Evolutionary conservation across 164 flowering plant species (phyloP).

Genomic region (Stephania cephalantha): DNA sequence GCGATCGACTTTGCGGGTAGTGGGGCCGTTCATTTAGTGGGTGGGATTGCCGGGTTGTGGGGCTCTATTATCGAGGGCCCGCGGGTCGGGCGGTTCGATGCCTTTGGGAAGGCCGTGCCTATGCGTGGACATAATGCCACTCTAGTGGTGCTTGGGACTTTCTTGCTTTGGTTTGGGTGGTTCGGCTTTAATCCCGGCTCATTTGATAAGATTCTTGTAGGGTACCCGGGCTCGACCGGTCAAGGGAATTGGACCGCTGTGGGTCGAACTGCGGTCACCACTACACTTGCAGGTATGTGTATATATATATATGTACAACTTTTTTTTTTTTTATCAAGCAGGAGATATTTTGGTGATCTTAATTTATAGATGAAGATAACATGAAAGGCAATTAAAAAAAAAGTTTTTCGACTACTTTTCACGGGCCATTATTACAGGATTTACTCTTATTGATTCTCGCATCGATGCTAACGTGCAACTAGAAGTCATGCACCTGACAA

Average conservation of each 20-base stretch:
- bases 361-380: no score
- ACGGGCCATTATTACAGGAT: no score
- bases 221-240: slow-evolving; percentile 26
- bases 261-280: slow-evolving; percentile 59
- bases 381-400: no score
- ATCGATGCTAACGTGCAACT: no score
- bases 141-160: slow-evolving; percentile 58
- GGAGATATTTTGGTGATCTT: no score
- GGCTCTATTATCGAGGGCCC: slow-evolving; percentile 63
- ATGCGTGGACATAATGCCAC: slow-evolving; percentile 65
- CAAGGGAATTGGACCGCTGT: slow-evolving; percentile 54
- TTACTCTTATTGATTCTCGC: no score
- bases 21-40: slow-evolving; percentile 62
- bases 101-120: slow-evolving; percentile 41
- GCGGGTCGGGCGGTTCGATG: slow-evolving; percentile 54
- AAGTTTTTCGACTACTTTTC: no score
- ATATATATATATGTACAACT: no score
- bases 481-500: no score
- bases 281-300: slow-evolving; percentile 39
- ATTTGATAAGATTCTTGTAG: slow-evolving; percentile 38
- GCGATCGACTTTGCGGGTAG: slow-evolving; percentile 61
- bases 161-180: slow-evolving; percentile 67
- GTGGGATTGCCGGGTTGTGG: slow-evolving; percentile 60
- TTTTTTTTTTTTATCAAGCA: no score
- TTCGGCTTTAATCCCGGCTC: slow-evolving; percentile 71